These are phyloP conservation scores for Quercus gilva DNA, from an alignment of 306 rosid species.

Conservation along the genomic window DNA sequence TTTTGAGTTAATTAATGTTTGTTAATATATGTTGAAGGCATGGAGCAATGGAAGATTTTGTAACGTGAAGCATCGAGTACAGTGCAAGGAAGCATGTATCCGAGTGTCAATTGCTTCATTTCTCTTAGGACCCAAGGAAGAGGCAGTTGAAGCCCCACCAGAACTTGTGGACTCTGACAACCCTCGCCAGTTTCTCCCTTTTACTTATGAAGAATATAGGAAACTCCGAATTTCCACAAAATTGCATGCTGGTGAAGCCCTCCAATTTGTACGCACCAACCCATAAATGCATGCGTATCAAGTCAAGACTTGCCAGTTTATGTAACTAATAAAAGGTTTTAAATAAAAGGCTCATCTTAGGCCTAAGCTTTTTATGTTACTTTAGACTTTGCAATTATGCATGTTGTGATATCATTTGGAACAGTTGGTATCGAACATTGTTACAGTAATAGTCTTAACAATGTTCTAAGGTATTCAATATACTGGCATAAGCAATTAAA, in stretches of 20 bases:
- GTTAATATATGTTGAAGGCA: not conserved
- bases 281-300: constrained; percentile 6
- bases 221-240: constrained; percentile 31
- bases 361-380: too few relatives aligned
- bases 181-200: constrained; percentile 35
- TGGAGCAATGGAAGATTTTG: constrained; percentile 71
- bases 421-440: too few relatives aligned
- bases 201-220: constrained; percentile 38
- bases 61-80: constrained; percentile 53
- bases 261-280: constrained; percentile 26
- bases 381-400: too few relatives aligned
- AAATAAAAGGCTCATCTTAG: too few relatives aligned
- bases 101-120: constrained; percentile 48
- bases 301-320: too few relatives aligned
- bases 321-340: too few relatives aligned
- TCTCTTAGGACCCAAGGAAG: constrained; percentile 45
- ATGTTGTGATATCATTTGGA: too few relatives aligned
- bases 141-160: constrained; percentile 41
- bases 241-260: constrained; percentile 44
- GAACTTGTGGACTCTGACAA: constrained; percentile 48
- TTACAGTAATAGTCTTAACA: too few relatives aligned
- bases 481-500: not conserved
- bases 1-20: too few relatives aligned
- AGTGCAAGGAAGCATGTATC: constrained; percentile 44
- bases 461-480: too few relatives aligned